phyloP scores from a whole-genome alignment of 345 rosid genomes.

The Eucalyptus tenuipes region DNA sequence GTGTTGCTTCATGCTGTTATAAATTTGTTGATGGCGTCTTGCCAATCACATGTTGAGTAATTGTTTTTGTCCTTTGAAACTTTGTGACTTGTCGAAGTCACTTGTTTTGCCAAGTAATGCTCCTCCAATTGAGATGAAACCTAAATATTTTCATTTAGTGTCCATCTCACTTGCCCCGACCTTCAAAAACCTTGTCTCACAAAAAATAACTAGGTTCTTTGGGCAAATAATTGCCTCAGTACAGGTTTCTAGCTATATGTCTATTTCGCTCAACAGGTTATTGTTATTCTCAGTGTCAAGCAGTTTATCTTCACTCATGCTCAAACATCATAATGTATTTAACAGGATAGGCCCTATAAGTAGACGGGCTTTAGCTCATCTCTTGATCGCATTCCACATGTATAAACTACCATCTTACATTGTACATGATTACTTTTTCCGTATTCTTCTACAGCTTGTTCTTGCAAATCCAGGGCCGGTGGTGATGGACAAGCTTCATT shows the following conservation, averaged over 20 bases:
- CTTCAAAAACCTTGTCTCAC: background rate
- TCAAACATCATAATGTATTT: background rate
- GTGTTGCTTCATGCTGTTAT: background rate
- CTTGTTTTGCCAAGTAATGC: background rate
- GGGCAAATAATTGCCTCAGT: background rate
- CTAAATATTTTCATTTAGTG: background rate
- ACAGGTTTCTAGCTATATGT: background rate
- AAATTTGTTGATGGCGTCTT: background rate
- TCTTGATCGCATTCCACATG: background rate
- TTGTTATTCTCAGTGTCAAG: background rate
- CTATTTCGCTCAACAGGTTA: background rate
- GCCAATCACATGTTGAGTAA: background rate
- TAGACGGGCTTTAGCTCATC: background rate
- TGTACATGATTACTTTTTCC: background rate
- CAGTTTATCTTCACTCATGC: background rate
- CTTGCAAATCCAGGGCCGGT: slow-evolving; percentile 67
- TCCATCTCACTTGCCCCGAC: background rate
- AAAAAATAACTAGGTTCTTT: background rate
- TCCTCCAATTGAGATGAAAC: background rate
- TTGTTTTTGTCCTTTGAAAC: background rate
- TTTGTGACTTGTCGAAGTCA: background rate
- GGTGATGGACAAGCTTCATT: slow-evolving; percentile 61
- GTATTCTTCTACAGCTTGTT: slow-evolving; percentile 26
- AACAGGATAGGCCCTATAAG: background rate
- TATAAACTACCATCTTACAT: background rate